Evolutionary conservation across 257 asterid species (phyloP).

Genomic region (Lycium ferocissimum): DNA sequence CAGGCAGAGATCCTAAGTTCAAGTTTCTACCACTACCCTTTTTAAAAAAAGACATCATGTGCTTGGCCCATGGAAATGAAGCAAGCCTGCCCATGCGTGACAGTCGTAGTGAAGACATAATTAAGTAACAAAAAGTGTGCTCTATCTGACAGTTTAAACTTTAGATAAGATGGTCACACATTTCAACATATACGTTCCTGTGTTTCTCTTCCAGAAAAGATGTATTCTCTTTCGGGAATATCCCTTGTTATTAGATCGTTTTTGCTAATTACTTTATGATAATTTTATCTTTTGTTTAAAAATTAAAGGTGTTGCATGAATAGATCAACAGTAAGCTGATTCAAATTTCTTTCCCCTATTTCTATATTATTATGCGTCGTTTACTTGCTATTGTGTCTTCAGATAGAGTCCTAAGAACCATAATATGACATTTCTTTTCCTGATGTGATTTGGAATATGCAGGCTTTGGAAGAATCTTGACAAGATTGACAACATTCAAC

Average conservation of each 20-base stretch:
- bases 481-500: constrained; percentile 25
- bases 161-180: background rate
- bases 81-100: background rate
- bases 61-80: background rate
- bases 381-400: background rate
- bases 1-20: background rate
- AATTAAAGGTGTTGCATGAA: background rate
- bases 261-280: background rate
- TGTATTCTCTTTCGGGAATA: constrained; percentile 11
- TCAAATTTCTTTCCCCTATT: background rate
- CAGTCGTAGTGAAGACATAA: background rate
- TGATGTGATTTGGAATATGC: constrained; percentile 18
- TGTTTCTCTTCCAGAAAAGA: constrained; percentile 20
- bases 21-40: background rate
- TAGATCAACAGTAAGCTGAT: background rate
- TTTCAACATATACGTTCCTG: background rate
- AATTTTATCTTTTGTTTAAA: too few relatives aligned
- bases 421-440: background rate
- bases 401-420: background rate
- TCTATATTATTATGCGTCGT: background rate
- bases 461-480: constrained; percentile 31
- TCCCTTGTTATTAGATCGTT: background rate
- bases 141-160: background rate
- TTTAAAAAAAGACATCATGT: background rate
- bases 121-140: background rate